Evolutionary conservation across 257 asterid species (phyloP), one percentile per base, ranked within the genome.

Genomic region (Penstemon eatonii): DNA sequence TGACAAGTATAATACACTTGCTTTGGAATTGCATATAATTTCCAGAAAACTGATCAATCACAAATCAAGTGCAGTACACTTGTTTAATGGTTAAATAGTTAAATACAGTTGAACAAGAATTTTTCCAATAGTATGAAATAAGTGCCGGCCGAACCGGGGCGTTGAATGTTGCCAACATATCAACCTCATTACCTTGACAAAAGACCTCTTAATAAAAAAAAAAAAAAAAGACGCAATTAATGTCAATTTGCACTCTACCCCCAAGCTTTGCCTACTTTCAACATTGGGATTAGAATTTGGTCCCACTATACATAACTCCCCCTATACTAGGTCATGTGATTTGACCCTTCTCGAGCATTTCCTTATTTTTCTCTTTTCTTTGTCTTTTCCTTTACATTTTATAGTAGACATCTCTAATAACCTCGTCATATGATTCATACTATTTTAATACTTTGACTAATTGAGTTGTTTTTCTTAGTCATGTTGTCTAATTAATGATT

Each of bases 161-260:
- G 71, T 60, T 73, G 82, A 79, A 77, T 43, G 67, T 66, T 60
- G 36, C 53, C 82, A 78, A 69, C 70, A 75, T 70, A 80, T 78
- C 84, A 67, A 67, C 70, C 66, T 81, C 82, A 73, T 15, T 15
- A 15, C 18, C 18, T 15, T 15, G 18, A 15, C 10, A 25, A 25
- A 25, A 25, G 33, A 25, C 33, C 33, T 25, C 33, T 25, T 15
- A 15, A 15, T 15, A 15, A 15, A 15, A 15, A 15, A 15, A 15
- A 15, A 15, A 15, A 25, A 1, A 25, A 25, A 25, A 25, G 66
- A 60, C 58, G 71, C 75, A 76, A 65, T 82, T 67, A 76, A 79
- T 79, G 72, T 75, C 78, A 74, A 70, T 60, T 71, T 62, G 69
- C 77, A 73, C 1, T 55, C 63, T 68, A 50, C 55, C 12, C 71